Evolutionary conservation across 2,329 filamentous ascomycete genomes (phyloP).

Genomic region (Parastagonospora nodorum): DNA sequence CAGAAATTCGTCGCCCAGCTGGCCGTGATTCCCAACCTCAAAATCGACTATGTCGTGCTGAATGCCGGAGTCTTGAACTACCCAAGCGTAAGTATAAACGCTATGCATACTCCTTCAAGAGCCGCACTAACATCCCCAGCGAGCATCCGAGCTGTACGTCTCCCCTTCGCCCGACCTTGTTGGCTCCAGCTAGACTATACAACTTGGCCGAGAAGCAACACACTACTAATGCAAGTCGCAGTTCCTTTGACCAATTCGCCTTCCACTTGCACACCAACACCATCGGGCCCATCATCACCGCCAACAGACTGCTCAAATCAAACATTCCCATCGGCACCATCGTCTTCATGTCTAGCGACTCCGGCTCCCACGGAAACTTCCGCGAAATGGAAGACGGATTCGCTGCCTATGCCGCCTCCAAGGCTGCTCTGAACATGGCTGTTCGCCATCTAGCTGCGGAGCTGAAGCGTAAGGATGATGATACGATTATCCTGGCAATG

Average conservation of each 20-base stretch:
- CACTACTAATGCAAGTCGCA: conserved; percentile 26
- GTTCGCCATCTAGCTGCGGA: conserved; percentile 62
- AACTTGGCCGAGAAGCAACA: conserved; percentile 15
- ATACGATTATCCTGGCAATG: conserved; percentile 59
- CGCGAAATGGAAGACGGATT: conserved; percentile 63
- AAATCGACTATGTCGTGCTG: conserved; percentile 60
- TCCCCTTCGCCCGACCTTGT: conserved; percentile 23
- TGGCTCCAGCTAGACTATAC: conserved; percentile 27
- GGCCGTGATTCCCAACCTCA: conserved; percentile 47
- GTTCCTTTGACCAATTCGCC: conserved; percentile 59
- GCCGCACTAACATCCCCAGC: conserved; percentile 45
- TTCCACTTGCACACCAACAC: conserved; percentile 63
- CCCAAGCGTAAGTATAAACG: conserved; percentile 55
- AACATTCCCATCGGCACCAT: conserved; percentile 56
- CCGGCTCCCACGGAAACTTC: conserved; percentile 58
- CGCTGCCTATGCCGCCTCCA: conserved; percentile 62
- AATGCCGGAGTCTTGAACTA: conserved; percentile 63
- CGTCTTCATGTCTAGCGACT: conserved; percentile 62
- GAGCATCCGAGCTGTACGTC: conserved; percentile 57
- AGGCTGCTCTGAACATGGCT: conserved; percentile 63
- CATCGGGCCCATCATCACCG: conserved; percentile 63
- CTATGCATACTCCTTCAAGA: conserved; percentile 4
- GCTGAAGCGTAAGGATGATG: conserved; percentile 55
- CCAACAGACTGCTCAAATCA: conserved; percentile 57
- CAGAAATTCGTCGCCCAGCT: conserved; percentile 53